Evolutionary conservation across 257 asterid genomes (phyloP), one percentile per base, ranked within the genome.

Genomic region (Primulina tabacum): DNA sequence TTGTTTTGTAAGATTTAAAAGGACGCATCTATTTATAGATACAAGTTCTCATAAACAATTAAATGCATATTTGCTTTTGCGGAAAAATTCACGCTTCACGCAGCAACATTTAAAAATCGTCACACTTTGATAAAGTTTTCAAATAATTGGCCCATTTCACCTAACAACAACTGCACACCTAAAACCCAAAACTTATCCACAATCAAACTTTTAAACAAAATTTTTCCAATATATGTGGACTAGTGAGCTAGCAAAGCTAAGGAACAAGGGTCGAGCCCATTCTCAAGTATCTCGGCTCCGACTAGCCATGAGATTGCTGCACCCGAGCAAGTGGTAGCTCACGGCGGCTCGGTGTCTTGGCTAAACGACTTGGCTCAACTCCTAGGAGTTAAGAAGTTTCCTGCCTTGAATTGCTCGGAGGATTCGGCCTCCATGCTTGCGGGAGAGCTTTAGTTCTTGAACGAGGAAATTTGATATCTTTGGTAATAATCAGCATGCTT

Each of bases 391-490:
- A 70, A 76, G 21, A 26, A 67, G 76, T 16, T 77, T 68, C 74
- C 70, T 55, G 47, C 70, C 64, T 56, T 71, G 53, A 33, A 59
- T 7, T 82, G 71, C 71, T 86, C 92, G 0, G 93, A 82, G 71
- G 78, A 81, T 69, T 72, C 87, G 38, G 68, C 81, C 56, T 81
- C 84, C 5, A 77, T 81, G 89, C 77, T 87, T 18, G 58, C 80
- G 8, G 82, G 24, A 77, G 28, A 75, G 8, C 65, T 72, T 80
- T 47, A 62, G 84, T 74, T 81, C 89, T 67, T 82, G 70, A 77
- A 65, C 28, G 5, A n/a, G 17, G 5, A 3, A n/a, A 24, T 14
- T 16, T 16, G 18, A 8, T 50, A 14, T 50, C 56, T 50, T 5
- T 33, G 16, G 56, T 16, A 16, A 50, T 16, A 50, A 16, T 50